Percentiles rank a stretch among this genome's conserved stretches.
phyloP scores from a whole-genome alignment of 1,284 basidiomycete species.

The Fomitopsis betulina region DNA sequence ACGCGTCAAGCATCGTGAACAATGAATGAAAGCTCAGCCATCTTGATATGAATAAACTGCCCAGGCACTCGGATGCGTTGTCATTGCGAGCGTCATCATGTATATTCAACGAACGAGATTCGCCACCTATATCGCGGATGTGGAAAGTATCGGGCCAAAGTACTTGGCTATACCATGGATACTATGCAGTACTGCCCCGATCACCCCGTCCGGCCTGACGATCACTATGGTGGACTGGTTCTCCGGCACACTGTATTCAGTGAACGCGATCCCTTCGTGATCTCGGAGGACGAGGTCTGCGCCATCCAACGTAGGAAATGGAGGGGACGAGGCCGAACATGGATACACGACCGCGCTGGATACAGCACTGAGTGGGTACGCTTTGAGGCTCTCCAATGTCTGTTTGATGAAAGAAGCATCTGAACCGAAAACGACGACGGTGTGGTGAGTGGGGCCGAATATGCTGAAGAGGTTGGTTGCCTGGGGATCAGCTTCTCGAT shows the following conservation, averaged over 20 bases:
- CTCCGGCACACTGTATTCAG: slow-evolving; percentile 15
- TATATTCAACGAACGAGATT: no score
- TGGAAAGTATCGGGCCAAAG: slow-evolving; percentile 14
- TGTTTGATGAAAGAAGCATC: background rate
- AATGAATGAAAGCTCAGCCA: no score
- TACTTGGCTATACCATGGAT: slow-evolving; percentile 26
- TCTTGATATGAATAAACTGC: no score
- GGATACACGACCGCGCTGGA: slow-evolving; percentile 8
- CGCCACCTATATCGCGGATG: background rate
- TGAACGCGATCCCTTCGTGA: slow-evolving; percentile 17
- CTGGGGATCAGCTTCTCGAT: background rate
- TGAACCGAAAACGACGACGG: slow-evolving; percentile 18
- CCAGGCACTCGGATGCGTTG: no score
- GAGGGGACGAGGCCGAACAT: background rate
- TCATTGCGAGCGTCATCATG: no score
- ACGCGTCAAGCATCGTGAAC: no score
- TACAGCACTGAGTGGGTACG: slow-evolving; percentile 1
- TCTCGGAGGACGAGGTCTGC: slow-evolving; percentile 12
- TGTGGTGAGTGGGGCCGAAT: slow-evolving; percentile 11
- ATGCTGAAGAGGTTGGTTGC: slow-evolving; percentile 14
- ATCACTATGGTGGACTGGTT: slow-evolving; percentile 14
- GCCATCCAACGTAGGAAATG: slow-evolving; percentile 8
- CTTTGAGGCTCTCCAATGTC: background rate
- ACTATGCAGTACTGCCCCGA: slow-evolving; percentile 29
- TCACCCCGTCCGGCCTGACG: slow-evolving; percentile 34